Percentiles rank a stretch among this genome's conserved stretches.
These are phyloP conservation scores for Kockiozyma suomiensis DNA, from an alignment of 805 yeast genomes.

Conservation along the genomic window DNA sequence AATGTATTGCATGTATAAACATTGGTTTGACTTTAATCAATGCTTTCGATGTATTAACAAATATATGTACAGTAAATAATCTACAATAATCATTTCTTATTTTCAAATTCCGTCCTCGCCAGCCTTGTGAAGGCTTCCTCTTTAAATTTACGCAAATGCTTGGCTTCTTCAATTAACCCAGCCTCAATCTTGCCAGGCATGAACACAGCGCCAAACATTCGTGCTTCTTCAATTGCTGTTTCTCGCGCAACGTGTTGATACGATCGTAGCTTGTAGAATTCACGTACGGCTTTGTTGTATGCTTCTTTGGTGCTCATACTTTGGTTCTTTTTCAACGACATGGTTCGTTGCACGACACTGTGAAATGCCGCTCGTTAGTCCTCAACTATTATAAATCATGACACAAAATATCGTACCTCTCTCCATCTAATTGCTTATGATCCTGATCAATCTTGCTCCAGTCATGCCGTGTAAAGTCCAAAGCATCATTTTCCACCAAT, in stretches of 20 bases:
- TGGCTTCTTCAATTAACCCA: conserved; percentile 73
- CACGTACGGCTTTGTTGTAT: conserved; percentile 83
- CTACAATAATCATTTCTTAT: background rate
- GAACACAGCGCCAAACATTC: conserved; percentile 80
- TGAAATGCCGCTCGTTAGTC: background rate
- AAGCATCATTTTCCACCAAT: conserved; percentile 73
- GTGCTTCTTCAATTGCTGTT: conserved; percentile 78
- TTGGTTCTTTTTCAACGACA: conserved; percentile 53
- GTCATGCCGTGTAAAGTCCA: conserved; percentile 57
- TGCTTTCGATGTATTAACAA: background rate
- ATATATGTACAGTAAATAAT: background rate
- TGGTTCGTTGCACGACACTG: conserved; percentile 71
- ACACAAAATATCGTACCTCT: conserved; percentile 43
- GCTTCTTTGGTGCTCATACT: conserved; percentile 47
- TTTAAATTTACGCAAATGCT: conserved; percentile 57
- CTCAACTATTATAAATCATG: background rate
- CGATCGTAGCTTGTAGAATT: conserved; percentile 84
- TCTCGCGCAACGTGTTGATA: conserved; percentile 74
- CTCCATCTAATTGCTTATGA: conserved; percentile 81
- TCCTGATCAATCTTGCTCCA: conserved; percentile 82
- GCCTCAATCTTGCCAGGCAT: conserved; percentile 62
- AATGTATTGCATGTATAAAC: no score
- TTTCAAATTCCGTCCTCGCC: conserved; percentile 1
- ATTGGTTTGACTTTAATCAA: no score
- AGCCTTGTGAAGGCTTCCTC: background rate